phyloP scores from a whole-genome alignment of 1,284 basidiomycete genomes.

The Butyriboletus appendiculatus region DNA sequence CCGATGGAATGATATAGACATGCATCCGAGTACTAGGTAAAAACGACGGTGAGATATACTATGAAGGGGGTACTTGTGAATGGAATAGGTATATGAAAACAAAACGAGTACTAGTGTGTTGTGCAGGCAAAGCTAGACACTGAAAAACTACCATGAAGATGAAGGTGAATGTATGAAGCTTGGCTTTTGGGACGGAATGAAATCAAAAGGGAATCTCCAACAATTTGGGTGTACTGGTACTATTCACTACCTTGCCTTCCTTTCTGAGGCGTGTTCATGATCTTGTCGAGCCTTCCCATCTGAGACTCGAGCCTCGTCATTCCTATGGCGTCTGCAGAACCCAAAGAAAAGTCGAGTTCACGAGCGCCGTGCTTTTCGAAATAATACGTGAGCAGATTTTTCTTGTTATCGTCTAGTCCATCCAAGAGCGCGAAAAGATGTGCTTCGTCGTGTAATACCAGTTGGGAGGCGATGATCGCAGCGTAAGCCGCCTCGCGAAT shows the following conservation, averaged over 20 bases:
- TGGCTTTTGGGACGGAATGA: neutral
- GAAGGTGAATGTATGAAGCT: neutral
- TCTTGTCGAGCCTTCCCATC: conserved; percentile 71
- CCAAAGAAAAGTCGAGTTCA: conserved; percentile 38
- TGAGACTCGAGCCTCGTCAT: conserved; percentile 73
- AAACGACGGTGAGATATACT: conserved; percentile 14
- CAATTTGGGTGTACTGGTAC: neutral
- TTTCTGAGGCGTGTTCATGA: conserved; percentile 64
- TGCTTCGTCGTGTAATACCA: conserved; percentile 76
- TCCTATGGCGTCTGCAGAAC: conserved; percentile 39
- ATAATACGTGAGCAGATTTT: conserved; percentile 81
- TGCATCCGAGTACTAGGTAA: neutral
- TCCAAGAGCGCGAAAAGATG: conserved; percentile 78
- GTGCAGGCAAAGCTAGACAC: conserved; percentile 3
- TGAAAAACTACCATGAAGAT: neutral
- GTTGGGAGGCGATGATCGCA: conserved; percentile 77
- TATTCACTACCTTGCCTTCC: conserved; percentile 16
- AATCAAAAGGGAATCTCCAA: neutral
- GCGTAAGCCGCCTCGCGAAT: conserved; percentile 81
- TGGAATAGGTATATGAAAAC: conserved; percentile 9
- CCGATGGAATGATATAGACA: conserved; percentile 13
- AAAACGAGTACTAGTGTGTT: conserved; percentile 19
- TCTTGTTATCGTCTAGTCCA: conserved; percentile 80
- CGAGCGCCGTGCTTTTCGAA: conserved; percentile 81
- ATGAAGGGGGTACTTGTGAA: conserved; percentile 2